Evolutionary conservation across 257 asterid species (phyloP).

Genomic region (Gentiana straminea): DNA sequence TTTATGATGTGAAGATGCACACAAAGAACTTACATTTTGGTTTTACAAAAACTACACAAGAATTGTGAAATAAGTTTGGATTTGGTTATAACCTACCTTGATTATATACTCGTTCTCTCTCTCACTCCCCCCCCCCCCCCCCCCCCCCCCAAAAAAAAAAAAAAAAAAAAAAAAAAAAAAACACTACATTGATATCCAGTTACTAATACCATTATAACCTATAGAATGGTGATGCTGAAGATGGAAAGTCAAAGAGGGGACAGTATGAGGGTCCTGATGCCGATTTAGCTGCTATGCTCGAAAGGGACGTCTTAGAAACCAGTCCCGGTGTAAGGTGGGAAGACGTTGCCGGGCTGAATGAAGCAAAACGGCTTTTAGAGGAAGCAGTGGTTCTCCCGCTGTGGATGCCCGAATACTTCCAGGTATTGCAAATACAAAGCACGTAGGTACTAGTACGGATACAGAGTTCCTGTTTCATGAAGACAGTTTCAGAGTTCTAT

Average conservation of each 20-base stretch:
- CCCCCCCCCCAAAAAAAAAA: neutral
- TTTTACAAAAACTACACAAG: too few relatives aligned
- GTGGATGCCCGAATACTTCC: constrained; percentile 99
- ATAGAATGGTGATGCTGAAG: constrained; percentile 85
- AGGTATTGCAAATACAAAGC: constrained; percentile 39
- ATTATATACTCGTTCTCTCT: neutral
- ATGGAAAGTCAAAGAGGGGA: constrained; percentile 68
- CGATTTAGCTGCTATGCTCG: constrained; percentile 99
- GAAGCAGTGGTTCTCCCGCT: constrained; percentile 99
- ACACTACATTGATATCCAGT: neutral
- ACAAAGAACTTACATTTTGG: too few relatives aligned
- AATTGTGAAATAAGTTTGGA: too few relatives aligned
- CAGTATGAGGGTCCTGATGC: constrained; percentile 97
- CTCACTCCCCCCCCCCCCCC: neutral
- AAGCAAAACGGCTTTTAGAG: constrained; percentile 94
- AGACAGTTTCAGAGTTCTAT: neutral
- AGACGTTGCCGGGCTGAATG: constrained; percentile 94
- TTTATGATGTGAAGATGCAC: too few relatives aligned
- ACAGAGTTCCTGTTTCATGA: neutral
- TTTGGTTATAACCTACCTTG: neutral
- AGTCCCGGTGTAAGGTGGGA: constrained; percentile 99
- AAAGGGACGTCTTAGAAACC: constrained; percentile 90
- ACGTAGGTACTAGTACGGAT: constrained; percentile 7
- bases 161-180: too few relatives aligned
- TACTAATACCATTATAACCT: constrained; percentile 3